These are phyloP conservation scores for Hypoxylon perforatum DNA, from an alignment of 495 filamentous ascomycete genomes.

Conservation along the genomic window DNA sequence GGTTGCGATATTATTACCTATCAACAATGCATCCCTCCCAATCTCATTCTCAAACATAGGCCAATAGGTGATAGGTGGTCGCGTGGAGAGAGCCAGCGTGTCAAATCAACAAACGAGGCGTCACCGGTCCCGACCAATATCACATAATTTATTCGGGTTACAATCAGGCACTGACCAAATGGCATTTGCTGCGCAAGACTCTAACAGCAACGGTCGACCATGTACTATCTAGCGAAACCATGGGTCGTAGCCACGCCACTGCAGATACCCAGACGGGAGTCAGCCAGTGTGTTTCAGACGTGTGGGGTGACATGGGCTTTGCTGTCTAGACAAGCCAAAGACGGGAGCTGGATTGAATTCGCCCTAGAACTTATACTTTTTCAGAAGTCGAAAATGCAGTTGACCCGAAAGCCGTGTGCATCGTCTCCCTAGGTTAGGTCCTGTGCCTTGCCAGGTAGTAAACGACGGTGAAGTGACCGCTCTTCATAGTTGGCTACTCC, in stretches of 20 bases:
- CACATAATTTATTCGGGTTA: constrained; percentile 38
- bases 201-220: constrained; percentile 15
- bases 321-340: constrained; percentile 30
- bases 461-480: constrained; percentile 43
- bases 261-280: constrained; percentile 45
- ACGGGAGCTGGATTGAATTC: constrained; percentile 18
- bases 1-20: constrained; percentile 19
- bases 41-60: constrained; percentile 30
- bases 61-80: constrained; percentile 14
- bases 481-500: constrained; percentile 14
- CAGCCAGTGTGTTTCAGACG: constrained; percentile 36
- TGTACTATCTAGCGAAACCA: constrained; percentile 23
- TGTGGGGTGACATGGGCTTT: constrained; percentile 34
- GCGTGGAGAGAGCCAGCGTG: constrained; percentile 30
- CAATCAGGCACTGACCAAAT: constrained; percentile 35
- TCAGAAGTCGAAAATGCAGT: constrained; percentile 31
- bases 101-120: constrained; percentile 34
- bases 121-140: constrained; percentile 19
- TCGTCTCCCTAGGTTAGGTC: too few species aligned
- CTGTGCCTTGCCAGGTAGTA: too few species aligned
- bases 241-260: constrained; percentile 33
- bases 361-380: constrained; percentile 28
- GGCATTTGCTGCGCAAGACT: constrained; percentile 14
- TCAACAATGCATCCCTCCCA: constrained; percentile 31
- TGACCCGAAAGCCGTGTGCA: constrained; percentile 21